Conservation (phyloP, 176 grass and related monocot genomes). For the Alopecurus myosuroides region DNA sequence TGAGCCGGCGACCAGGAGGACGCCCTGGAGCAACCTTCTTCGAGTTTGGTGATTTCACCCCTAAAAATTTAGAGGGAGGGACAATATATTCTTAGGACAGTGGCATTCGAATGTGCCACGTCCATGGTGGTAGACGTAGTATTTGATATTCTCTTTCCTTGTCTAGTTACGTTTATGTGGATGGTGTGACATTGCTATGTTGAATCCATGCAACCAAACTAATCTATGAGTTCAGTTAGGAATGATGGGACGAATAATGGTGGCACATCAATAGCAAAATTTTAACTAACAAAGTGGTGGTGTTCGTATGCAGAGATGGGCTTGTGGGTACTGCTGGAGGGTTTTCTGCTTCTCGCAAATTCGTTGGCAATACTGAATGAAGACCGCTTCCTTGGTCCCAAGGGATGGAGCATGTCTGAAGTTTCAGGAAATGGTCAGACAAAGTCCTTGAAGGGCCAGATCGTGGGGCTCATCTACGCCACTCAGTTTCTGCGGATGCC, state of each 20-base stretch:
- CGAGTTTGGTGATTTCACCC: background rate
- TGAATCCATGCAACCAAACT: background rate
- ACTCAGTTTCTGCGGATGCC: too few species aligned
- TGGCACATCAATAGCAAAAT: background rate
- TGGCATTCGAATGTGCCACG: background rate
- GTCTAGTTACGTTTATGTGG: background rate
- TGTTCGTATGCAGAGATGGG: constrained; percentile 45
- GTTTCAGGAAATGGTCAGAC: background rate
- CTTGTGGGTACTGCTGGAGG: constrained; percentile 69
- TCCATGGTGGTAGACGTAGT: background rate
- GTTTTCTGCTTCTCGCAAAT: constrained; percentile 67
- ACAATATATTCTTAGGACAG: too few species aligned
- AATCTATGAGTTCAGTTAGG: background rate
- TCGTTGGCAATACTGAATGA: constrained; percentile 73
- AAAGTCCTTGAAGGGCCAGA: too few species aligned
- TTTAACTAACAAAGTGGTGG: constrained; percentile 19
- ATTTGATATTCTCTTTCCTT: background rate
- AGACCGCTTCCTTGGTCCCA: constrained; percentile 64
- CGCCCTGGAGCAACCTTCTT: too few species aligned
- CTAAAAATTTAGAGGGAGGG: too few species aligned
- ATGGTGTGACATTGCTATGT: background rate
- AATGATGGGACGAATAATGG: background rate
- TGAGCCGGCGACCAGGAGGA: background rate
- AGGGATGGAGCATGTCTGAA: constrained; percentile 78
- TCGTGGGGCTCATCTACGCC: too few species aligned